These are phyloP conservation scores for Alternaria incomplexa DNA, from an alignment of 2,329 filamentous ascomycete genomes.

Conservation along the genomic window DNA sequence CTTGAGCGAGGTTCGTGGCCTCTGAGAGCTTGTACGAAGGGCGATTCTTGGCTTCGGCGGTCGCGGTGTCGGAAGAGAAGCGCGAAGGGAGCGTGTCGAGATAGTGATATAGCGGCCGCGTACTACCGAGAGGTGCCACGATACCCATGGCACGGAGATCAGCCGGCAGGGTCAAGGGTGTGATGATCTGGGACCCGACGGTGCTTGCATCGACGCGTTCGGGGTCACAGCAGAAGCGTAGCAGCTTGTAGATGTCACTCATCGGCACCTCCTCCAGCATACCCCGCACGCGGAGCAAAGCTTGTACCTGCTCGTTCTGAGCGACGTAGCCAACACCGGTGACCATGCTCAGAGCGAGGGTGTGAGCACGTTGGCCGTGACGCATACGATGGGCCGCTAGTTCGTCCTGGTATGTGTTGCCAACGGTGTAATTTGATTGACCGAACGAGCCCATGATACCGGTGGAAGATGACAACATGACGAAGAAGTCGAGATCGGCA, in stretches of 20 bases:
- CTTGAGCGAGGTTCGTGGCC: conserved; percentile 10
- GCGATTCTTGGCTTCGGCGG: conserved; percentile 11
- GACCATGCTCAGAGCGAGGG: conserved; percentile 27
- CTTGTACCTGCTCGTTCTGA: conserved; percentile 17
- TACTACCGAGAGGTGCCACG: conserved; percentile 24
- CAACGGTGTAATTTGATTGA: conserved; percentile 35
- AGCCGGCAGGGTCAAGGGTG: conserved; percentile 21
- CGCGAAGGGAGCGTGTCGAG: conserved; percentile 14
- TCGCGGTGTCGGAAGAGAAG: not conserved
- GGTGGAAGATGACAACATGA: conserved; percentile 27
- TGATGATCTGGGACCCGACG: conserved; percentile 22
- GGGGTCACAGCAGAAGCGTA: conserved; percentile 25
- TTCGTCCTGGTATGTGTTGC: conserved; percentile 33
- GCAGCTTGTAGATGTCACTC: conserved; percentile 25
- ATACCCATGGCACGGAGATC: conserved; percentile 19
- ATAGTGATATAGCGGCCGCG: conserved; percentile 13
- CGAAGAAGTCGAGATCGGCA: conserved; percentile 30
- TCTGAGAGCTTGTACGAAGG: conserved; percentile 5
- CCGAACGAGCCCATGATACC: conserved; percentile 27
- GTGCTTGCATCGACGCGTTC: not conserved
- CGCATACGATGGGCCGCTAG: conserved; percentile 27
- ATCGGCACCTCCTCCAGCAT: conserved; percentile 20
- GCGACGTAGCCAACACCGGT: conserved; percentile 20
- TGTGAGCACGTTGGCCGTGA: conserved; percentile 18
- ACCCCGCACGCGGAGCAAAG: conserved; percentile 9